Base-by-base conservation (phyloP, 208 protist genomes). In the Acanthamoeba sp. region DNA sequence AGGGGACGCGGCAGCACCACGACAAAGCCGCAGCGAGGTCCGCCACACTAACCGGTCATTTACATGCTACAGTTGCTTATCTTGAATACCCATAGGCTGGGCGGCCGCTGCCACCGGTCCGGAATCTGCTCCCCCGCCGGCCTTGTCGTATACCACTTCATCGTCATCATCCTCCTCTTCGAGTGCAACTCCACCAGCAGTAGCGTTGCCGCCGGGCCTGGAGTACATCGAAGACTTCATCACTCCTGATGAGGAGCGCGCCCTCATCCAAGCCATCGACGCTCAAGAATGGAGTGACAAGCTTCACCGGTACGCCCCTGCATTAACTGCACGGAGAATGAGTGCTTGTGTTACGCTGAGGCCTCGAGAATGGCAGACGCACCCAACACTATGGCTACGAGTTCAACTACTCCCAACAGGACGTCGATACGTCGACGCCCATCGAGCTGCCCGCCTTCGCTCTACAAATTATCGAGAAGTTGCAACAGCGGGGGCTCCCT, bases 381-480 rank as follows among this genome's bases (percentile, higher is more conserved):
- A 85, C 76, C 0, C 76, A 85, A 24, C 76, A 85, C 42, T 85
- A 85, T 29, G 76, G 76, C 24, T 85, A 85, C 42, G 45, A 59
- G 45, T 85, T 59, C 42, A 29, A 85, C 76, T 85, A 85, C 29
- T 34, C 45, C 7, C 76, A 12, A 36, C 38, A 42, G 27, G 76
- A 85, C 42, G 24, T 85, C 48, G n/a, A 80, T 24, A 6, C 1
- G 3, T 24, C 76, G 9, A 12, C 0, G 9, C 38, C 12, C 2
- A 85, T 85, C 0, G 45, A 18, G n/a, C 42, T 85, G 76, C 76
- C 76, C 10, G 24, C 0, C 45, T 85, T 85, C 29, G 76, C 76
- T 36, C 76, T 38, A n/a, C 20, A 24, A 0, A 32, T 85, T 0
- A 85, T 85, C 4, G 76, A 85, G n/a, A 85, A 85, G 42, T 29